A percentile compares a stretch with the other conserved stretches of the same genome.
These are phyloP conservation scores for Xylaria polymorpha DNA, from an alignment of 2,329 filamentous ascomycete species.

Conservation along the genomic window DNA sequence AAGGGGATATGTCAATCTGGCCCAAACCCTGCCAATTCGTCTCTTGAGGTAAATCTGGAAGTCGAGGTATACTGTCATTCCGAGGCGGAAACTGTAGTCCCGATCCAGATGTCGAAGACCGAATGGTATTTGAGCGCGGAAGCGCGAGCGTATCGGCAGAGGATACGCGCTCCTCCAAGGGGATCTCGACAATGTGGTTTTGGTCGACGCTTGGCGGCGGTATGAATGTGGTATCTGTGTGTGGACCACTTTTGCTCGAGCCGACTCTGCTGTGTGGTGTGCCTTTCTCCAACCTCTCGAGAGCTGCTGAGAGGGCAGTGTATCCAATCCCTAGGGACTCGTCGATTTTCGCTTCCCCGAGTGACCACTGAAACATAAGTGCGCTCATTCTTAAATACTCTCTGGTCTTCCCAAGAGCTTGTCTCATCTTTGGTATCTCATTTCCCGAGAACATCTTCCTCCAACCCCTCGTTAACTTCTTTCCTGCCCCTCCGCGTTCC, in stretches of 20 bases:
- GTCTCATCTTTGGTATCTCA: slow-evolving; percentile 70
- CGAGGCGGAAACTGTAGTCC: slow-evolving; percentile 26
- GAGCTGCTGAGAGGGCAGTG: slow-evolving; percentile 72
- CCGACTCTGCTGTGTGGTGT: slow-evolving; percentile 34
- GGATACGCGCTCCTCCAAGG: slow-evolving; percentile 23
- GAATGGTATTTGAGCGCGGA: slow-evolving; percentile 18
- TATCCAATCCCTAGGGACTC: slow-evolving; percentile 73
- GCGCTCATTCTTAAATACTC: slow-evolving; percentile 73
- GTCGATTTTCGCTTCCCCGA: slow-evolving; percentile 69
- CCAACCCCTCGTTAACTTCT: slow-evolving; percentile 69
- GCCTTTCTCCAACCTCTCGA: slow-evolving; percentile 62
- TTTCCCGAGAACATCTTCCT: slow-evolving; percentile 72
- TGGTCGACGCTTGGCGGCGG: not conserved
- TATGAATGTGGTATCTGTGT: not conserved
- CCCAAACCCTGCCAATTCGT: slow-evolving; percentile 29
- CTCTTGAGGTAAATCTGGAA: slow-evolving; percentile 31
- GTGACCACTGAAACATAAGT: slow-evolving; percentile 72
- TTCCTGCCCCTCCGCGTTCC: slow-evolving; percentile 70
- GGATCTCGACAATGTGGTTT: slow-evolving; percentile 19
- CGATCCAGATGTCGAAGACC: slow-evolving; percentile 28
- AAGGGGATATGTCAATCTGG: slow-evolving; percentile 11
- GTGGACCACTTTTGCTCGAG: slow-evolving; percentile 38
- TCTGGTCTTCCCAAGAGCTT: slow-evolving; percentile 66
- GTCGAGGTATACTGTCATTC: slow-evolving; percentile 31
- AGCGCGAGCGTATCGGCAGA: slow-evolving; percentile 12